Evolutionary conservation across 2,329 filamentous ascomycete species (phyloP).

Genomic region (Fusarium gaditjirri): DNA sequence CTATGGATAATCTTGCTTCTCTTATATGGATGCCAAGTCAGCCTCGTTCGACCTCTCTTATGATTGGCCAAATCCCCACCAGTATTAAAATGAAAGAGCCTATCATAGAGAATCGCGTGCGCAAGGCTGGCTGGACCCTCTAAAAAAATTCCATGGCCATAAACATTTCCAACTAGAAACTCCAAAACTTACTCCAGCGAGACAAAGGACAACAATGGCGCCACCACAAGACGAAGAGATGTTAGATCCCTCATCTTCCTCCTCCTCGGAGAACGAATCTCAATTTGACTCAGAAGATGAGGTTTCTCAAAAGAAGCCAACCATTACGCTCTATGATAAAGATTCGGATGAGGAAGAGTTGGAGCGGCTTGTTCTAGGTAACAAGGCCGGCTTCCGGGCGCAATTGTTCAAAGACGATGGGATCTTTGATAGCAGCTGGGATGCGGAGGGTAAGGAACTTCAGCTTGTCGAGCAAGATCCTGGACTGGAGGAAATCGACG

Average conservation of each 20-base stretch:
- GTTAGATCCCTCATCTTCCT: slow-evolving; percentile 43
- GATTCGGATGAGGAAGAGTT: slow-evolving; percentile 87
- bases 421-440: slow-evolving; percentile 47
- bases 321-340: slow-evolving; percentile 64
- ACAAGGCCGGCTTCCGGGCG: slow-evolving; percentile 82
- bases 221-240: slow-evolving; percentile 45
- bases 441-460: slow-evolving; percentile 48
- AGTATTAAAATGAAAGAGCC: slow-evolving; percentile 6
- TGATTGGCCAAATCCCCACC: slow-evolving; percentile 35
- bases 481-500: slow-evolving; percentile 72
- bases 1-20: not conserved
- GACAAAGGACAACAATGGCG: slow-evolving; percentile 45
- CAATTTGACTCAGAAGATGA: slow-evolving; percentile 46
- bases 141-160: slow-evolving; percentile 47
- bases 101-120: slow-evolving; percentile 26
- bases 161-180: slow-evolving; percentile 36
- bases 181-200: slow-evolving; percentile 22
- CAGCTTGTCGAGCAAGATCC: slow-evolving; percentile 56
- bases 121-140: slow-evolving; percentile 47
- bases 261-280: slow-evolving; percentile 46
- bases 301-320: slow-evolving; percentile 45
- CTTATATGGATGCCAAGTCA: slow-evolving; percentile 14
- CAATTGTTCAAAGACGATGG: slow-evolving; percentile 71
- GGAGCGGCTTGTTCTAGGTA: slow-evolving; percentile 88
- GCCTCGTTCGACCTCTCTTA: slow-evolving; percentile 24